phyloP scores from a whole-genome alignment of 345 rosid genomes.

The Alliaria petiolata region DNA sequence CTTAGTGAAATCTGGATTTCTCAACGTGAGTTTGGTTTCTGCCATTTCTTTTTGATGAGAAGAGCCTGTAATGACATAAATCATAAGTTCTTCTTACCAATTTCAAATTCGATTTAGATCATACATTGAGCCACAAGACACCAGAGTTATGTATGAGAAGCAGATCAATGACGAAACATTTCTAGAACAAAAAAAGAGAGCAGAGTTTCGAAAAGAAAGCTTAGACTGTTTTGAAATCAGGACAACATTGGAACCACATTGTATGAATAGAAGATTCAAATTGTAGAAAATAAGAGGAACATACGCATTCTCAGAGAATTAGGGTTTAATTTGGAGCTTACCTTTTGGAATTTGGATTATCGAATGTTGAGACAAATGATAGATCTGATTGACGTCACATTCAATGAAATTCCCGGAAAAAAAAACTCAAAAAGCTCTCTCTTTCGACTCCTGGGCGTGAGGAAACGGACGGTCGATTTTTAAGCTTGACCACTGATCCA shows the following conservation, averaged over 20 bases:
- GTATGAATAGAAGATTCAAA: not conserved
- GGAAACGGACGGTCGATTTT: constrained; percentile 13
- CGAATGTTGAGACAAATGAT: not conserved
- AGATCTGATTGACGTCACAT: constrained; percentile 18
- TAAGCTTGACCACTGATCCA: not conserved
- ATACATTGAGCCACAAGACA: no score
- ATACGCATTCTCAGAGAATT: not conserved
- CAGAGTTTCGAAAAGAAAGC: no score
- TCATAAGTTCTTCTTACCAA: not conserved
- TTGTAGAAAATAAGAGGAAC: not conserved
- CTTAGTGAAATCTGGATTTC: constrained; percentile 77
- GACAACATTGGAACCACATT: not conserved
- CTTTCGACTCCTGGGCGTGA: not conserved
- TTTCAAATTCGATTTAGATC: no score
- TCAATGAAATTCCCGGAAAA: not conserved
- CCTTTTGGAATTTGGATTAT: constrained; percentile 17
- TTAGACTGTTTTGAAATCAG: not conserved
- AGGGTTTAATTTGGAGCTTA: not conserved
- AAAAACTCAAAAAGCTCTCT: not conserved
- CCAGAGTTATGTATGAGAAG: no score
- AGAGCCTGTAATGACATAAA: constrained; percentile 19
- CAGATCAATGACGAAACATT: no score
- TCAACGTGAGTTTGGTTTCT: constrained; percentile 65
- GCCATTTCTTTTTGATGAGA: constrained; percentile 47
- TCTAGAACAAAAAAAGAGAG: no score